These are phyloP conservation scores for Trichoderma breve DNA, from an alignment of 2,329 filamentous ascomycete genomes.

Conservation along the genomic window DNA sequence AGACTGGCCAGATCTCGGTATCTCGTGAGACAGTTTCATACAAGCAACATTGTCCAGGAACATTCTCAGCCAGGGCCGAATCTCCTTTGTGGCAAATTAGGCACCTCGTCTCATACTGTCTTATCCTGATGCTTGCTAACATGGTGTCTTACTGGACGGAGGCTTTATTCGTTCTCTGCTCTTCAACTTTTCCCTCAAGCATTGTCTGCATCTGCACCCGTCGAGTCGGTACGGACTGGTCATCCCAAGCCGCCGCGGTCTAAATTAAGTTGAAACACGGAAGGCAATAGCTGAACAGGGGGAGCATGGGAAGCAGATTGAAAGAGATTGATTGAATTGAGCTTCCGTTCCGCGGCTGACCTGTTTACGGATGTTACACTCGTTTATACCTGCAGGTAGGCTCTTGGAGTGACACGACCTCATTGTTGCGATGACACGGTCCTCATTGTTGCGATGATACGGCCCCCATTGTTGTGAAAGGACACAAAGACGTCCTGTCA, in stretches of 20 bases:
- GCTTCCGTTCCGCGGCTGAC: neutral
- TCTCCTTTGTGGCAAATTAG: neutral
- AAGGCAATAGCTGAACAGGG: slow-evolving; percentile 15
- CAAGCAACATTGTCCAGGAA: neutral
- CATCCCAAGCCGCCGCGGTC: neutral
- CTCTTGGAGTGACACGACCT: slow-evolving; percentile 12
- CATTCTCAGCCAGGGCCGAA: neutral
- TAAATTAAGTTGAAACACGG: slow-evolving; percentile 21
- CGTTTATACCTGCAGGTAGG: slow-evolving; percentile 22
- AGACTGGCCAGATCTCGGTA: neutral
- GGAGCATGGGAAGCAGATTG: neutral
- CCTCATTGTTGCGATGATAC: neutral
- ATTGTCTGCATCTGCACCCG: neutral
- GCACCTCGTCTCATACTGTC: slow-evolving; percentile 12
- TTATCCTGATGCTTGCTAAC: slow-evolving; percentile 15
- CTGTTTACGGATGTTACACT: slow-evolving; percentile 16
- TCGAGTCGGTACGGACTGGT: neutral
- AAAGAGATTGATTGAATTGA: neutral
- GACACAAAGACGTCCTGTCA: slow-evolving; percentile 19
- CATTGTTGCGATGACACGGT: slow-evolving; percentile 4
- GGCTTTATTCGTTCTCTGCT: neutral
- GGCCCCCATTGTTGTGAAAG: neutral
- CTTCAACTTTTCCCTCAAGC: neutral
- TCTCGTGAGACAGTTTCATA: slow-evolving; percentile 20
- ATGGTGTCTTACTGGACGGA: slow-evolving; percentile 5